Conservation (phyloP, 2,329 filamentous ascomycete genomes). For the Dothideomycetes sp. region DNA sequence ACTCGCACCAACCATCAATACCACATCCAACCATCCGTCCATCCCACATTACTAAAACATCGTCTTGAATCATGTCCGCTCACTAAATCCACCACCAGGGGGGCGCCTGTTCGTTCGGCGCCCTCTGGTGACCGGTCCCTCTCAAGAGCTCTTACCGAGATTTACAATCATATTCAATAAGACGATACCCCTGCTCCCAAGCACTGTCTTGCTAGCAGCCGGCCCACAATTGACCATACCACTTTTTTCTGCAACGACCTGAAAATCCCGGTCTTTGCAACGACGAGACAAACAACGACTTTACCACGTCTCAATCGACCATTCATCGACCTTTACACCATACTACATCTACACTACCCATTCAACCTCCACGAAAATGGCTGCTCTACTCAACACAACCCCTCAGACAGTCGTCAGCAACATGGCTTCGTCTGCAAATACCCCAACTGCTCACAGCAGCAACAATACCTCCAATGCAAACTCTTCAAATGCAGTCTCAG, state of each 20-base stretch:
- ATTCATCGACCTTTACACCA: not conserved
- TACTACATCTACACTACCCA: not conserved
- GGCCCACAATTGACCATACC: not conserved
- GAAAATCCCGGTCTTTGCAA: slow-evolving; percentile 7
- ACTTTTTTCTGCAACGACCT: slow-evolving; percentile 1
- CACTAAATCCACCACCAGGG: slow-evolving; percentile 28
- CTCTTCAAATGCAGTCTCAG: slow-evolving; percentile 2
- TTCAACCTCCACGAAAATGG: slow-evolving; percentile 11
- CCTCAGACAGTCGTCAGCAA: not conserved
- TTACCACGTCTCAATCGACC: not conserved
- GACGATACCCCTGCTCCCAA: slow-evolving; percentile 14
- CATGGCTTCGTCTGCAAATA: slow-evolving; percentile 3
- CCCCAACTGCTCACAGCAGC: slow-evolving; percentile 9
- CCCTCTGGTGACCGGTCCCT: slow-evolving; percentile 22
- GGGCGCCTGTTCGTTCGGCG: slow-evolving; percentile 20
- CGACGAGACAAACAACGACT: slow-evolving; percentile 6
- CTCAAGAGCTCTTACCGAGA: slow-evolving; percentile 24
- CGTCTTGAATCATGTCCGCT: slow-evolving; percentile 29
- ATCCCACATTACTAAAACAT: slow-evolving; percentile 19
- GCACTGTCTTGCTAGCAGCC: slow-evolving; percentile 5
- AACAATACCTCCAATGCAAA: slow-evolving; percentile 2
- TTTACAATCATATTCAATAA: slow-evolving; percentile 22
- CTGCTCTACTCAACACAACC: slow-evolving; percentile 5
- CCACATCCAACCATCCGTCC: slow-evolving; percentile 13
- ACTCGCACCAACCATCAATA: slow-evolving; percentile 15